Base-by-base conservation (phyloP, 495 filamentous ascomycete genomes). In the Darksidea phi region DNA sequence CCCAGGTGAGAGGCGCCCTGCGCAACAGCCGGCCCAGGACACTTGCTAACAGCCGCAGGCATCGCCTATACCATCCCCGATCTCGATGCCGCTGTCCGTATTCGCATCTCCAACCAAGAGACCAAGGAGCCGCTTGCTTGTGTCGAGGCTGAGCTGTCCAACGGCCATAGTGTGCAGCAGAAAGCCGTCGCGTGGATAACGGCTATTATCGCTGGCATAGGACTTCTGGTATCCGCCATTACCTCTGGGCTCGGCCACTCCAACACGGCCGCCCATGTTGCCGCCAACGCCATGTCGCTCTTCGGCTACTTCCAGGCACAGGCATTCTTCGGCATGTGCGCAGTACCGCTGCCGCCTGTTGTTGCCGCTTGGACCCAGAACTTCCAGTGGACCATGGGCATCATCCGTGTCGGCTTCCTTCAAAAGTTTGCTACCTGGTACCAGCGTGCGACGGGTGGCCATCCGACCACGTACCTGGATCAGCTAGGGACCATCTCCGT, bases 371-470 rank as follows among this genome's bases (percentile, higher is more conserved):
- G 94, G 94, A 96, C 93, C 0, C 93, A 97, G 78, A 94, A 97
- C 70, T 97, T 97, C 78, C 87, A 93, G 73, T 98, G 94, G 94
- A 93, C 86, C 72, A 95, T 98, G 90, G 94, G 94, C 67, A 92
- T 98, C 69, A 95, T 98, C 69, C 82, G 82, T 52, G 82, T 98
- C 57, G 78, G 79, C 42, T 98, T 97, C 74, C 81, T 97, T 70
- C 89, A 98, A 72, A 76, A 79, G 28, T 90, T 97, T 61, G 85
- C 89, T 54, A 95, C 90, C 28, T 98, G 94, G 94, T 98, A 97
- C 73, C 94, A 96, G 74, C 88, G 91, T 26, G 79, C 94, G 12
- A 98, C 94, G 4, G 94, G 94, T 34, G 94, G 94, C 54, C 89
- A 82, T 21, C 89, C 94, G 12, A 86, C 91, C 12, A 89, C 86